Evolutionary conservation across 306 rosid species (phyloP), one percentile per base, ranked within the genome.

Genomic region (Dryas alaskensis): DNA sequence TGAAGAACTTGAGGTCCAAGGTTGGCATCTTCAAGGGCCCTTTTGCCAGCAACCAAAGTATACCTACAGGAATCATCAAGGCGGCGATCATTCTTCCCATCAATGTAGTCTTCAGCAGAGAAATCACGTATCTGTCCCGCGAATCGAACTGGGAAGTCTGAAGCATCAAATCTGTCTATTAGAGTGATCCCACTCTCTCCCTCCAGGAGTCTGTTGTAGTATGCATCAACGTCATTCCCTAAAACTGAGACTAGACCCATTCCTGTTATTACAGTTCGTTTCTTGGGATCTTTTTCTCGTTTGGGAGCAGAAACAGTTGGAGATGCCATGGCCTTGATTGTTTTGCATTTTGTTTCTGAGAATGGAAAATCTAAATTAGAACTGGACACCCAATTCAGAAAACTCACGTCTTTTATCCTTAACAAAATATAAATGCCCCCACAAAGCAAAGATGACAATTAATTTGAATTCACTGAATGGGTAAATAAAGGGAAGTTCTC

Each of bases 181-280:
- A 73, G 59, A 78, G 86, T 88, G 69, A 90, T 90, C n/a, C 96
- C 96, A 83, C 96, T 90, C 72, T 84, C 82, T 67, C 96, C 96
- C 51, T 86, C 89, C 2, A 90, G 87, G 57, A 90, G 92, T 42
- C 79, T 84, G 79, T 79, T 65, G 83, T 90, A 89, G 79, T 83
- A 81, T 49, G 79, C 54, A 27, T 81, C 88, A 72, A 89, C 78
- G 50, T 83, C 89, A 78, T 67, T 86, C 8, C 96, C 96, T 74
- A 88, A 88, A 25, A 84, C 89, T 3, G 96, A 86, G 49, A 86
- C 96, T 11, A 90, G 81, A 9, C 96, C 96, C 91, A 83, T 88
- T 61, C 96, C 92, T 7, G 96, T 90, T 77, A 90, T 86, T 17
- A 88, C 92, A 48, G 87, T 73, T 65, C 92, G 67, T 79, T 90